phyloP scores from a whole-genome alignment of 2,329 filamentous ascomycete species.

The Leptosphaerulina australis region DNA sequence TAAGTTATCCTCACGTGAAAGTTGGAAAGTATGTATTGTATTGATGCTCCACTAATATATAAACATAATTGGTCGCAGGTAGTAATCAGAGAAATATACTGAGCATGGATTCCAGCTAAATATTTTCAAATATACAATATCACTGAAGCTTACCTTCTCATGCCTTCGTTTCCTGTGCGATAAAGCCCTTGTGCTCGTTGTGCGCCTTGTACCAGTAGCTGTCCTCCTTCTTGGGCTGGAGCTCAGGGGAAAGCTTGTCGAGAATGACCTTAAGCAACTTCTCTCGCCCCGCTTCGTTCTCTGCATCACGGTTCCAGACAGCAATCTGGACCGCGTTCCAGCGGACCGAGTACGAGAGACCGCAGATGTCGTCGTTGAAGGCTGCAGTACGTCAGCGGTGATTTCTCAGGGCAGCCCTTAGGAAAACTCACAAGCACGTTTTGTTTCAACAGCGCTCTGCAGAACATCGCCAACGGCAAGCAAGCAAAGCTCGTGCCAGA shows the following conservation, averaged over 20 bases:
- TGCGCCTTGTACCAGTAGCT: slow-evolving; percentile 88
- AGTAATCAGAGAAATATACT: slow-evolving; percentile 8
- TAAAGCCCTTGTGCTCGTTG: slow-evolving; percentile 81
- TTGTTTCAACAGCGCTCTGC: slow-evolving; percentile 70
- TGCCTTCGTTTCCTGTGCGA: slow-evolving; percentile 26
- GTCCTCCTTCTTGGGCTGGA: slow-evolving; percentile 67
- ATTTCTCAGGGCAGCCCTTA: too few species aligned
- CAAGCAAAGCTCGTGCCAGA: slow-evolving; percentile 82
- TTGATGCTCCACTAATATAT: slow-evolving; percentile 11
- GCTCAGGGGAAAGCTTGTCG: slow-evolving; percentile 72
- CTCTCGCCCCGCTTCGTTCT: slow-evolving; percentile 79
- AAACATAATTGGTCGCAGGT: slow-evolving; percentile 5
- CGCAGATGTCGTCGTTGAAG: slow-evolving; percentile 81
- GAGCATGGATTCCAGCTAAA: not conserved
- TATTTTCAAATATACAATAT: not conserved
- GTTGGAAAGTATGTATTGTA: not conserved
- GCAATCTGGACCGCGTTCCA: slow-evolving; percentile 89
- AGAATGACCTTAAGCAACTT: slow-evolving; percentile 75
- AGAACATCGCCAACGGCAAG: slow-evolving; percentile 83
- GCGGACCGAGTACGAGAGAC: slow-evolving; percentile 83
- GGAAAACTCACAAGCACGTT: slow-evolving; percentile 61
- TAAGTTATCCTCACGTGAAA: not conserved
- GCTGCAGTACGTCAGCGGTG: slow-evolving; percentile 28
- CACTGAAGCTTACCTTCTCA: not conserved
- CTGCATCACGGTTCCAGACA: slow-evolving; percentile 90